A percentile compares a stretch with the other conserved stretches of the same genome.
Evolutionary conservation across 352 stramenopile species (phyloP).

Genomic region (Thalassiosira ordinaria): DNA sequence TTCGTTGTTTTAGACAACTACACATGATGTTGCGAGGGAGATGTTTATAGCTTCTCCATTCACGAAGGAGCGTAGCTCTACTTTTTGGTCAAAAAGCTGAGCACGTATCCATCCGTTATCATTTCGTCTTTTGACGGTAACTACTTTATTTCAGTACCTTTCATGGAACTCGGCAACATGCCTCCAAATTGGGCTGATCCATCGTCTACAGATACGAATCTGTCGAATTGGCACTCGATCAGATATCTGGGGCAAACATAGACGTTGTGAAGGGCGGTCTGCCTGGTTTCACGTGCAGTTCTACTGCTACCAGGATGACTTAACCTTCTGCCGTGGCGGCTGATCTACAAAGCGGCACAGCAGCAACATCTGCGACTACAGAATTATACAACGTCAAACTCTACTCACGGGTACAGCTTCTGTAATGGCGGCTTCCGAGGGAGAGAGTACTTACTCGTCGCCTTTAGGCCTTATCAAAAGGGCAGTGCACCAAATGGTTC

Average conservation of each 20-base stretch:
- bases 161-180: conserved; percentile 11
- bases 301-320: background rate
- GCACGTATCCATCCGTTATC: conserved; percentile 54
- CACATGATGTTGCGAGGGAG: no score
- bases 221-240: conserved; percentile 11
- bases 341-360: background rate
- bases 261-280: background rate
- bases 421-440: conserved; percentile 6
- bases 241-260: conserved; percentile 1
- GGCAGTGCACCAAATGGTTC: background rate
- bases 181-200: conserved; percentile 28
- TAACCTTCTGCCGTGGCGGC: background rate
- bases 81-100: conserved; percentile 52
- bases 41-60: no score
- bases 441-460: conserved; percentile 7
- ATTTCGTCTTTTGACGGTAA: conserved; percentile 51
- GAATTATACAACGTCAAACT: background rate
- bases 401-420: no score
- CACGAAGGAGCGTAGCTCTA: conserved; percentile 43
- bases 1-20: no score
- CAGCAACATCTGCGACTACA: no score
- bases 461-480: background rate
- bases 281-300: background rate
- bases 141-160: conserved; percentile 12
- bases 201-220: background rate